A percentile compares a stretch with the other conserved stretches of the same genome.
phyloP scores from a whole-genome alignment of 805 yeast species.

The Saccharomyces kudriavzevii region DNA sequence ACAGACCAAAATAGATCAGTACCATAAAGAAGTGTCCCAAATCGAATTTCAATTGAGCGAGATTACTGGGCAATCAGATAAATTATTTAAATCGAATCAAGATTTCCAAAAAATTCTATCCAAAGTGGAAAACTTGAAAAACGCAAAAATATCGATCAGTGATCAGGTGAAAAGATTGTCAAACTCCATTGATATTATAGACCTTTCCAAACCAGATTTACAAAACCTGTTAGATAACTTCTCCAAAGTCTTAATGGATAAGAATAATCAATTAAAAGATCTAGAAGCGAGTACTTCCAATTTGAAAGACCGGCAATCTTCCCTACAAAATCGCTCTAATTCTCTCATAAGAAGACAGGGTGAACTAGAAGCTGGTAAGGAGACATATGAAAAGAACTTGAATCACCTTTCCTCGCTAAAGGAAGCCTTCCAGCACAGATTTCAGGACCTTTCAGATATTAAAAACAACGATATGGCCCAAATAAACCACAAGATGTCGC shows the following conservation, averaged over 20 bases:
- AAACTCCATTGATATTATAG: slow-evolving; percentile 16
- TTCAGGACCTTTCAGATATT: not conserved
- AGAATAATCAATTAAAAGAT: slow-evolving; percentile 23
- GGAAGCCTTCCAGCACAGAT: not conserved
- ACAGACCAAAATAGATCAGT: slow-evolving; percentile 36
- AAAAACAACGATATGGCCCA: not conserved
- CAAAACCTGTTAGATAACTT: slow-evolving; percentile 37
- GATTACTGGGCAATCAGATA: slow-evolving; percentile 51
- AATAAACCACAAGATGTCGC: not conserved
- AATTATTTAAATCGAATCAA: slow-evolving; percentile 67
- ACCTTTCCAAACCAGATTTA: slow-evolving; percentile 34
- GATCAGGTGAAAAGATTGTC: slow-evolving; percentile 46
- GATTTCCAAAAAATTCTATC: slow-evolving; percentile 68
- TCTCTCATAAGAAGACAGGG: slow-evolving; percentile 45
- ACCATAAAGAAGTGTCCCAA: slow-evolving; percentile 40
- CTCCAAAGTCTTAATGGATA: slow-evolving; percentile 25
- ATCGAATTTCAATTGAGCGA: slow-evolving; percentile 44
- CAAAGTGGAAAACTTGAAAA: slow-evolving; percentile 48
- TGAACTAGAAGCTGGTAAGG: slow-evolving; percentile 40
- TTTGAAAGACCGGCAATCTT: slow-evolving; percentile 20
- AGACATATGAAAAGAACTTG: slow-evolving; percentile 11
- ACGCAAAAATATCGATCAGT: slow-evolving; percentile 36
- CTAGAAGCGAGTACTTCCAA: slow-evolving; percentile 18
- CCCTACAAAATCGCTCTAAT: slow-evolving; percentile 30
- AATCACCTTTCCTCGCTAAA: not conserved